Base-by-base conservation (phyloP, 192 early-diverging fungal genomes). In the Paraglomus brasilianum region DNA sequence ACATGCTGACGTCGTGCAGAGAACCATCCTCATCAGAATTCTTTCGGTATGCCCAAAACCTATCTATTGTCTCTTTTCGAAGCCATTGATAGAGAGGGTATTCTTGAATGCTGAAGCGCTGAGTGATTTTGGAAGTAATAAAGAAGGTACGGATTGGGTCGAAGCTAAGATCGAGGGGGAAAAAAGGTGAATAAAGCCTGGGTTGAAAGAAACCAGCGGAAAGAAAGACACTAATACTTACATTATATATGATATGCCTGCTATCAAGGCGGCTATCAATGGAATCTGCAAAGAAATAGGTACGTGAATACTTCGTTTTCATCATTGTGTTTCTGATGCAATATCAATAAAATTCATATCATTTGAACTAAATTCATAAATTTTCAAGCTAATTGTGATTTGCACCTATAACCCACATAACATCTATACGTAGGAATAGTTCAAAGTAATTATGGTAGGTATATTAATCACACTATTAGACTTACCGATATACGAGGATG, bases 91-190 rank as follows among this genome's bases (percentile, higher is more conserved):
- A 77, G n/a, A 83, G 36, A 22, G 81, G 77, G 76, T 88, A 89
- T 62, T 85, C 82, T 65, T 84, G 75, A 46, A 87, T 72, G 52
- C 88, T 88, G 73, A 92, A 96, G 36, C 94, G 79, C 38, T 89
- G 85, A 1, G 91, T 94, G 50, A 92, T 79, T 74, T 90, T 89
- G 73, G 94, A 91, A 24, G 84, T 88, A 69, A 96, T 91, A 70
- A 88, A 93, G 74, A 95, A 97, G 52, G 91, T 82, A 19, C 96
- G 89, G 55, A 95, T 82, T 4, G 96, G 95, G 68, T 96, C 96
- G 77, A 98, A 98, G 19, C 66, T 68, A 82, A 57, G 2, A n/a
- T n/a, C n/a, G n/a, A n/a, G n/a, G n/a, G n/a, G n/a, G n/a, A n/a
- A n/a, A n/a, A n/a, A n/a, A n/a, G n/a, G n/a, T n/a, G n/a, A n/a